Evolutionary conservation across 768 basidiomycete species (phyloP), one percentile per base, ranked within the genome.

Genomic region (Termitomyces sp.): DNA sequence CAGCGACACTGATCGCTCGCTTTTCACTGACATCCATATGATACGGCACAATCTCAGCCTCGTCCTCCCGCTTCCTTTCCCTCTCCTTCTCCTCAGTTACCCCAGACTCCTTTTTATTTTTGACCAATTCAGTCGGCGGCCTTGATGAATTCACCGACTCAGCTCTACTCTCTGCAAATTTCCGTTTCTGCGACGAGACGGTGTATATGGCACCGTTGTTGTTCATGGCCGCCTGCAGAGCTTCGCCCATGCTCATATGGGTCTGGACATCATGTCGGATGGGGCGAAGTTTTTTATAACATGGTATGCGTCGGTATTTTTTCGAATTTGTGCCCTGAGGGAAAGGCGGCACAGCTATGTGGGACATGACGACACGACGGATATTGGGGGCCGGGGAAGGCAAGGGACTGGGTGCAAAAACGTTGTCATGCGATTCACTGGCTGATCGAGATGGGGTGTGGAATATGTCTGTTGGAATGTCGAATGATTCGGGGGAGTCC

Each of bases 281-380:
- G 58, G 18, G 30, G 2, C 15, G 54, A 46, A 34, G 47, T 41
- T 54, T 46, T 41, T 42, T 20, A 46, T 18, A 15, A 33, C 11
- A 48, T 20, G 57, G 18, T 22, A 63, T 55, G 9, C 22, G 60
- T 22, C 47, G 46, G 52, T 73, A 72, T 9, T 64, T 54, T 13
- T 60, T 54, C 13, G 42, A 60, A 5, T 42, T 44, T 13, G n/a
- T 27, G 20, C 57, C 63, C 22, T 37, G 31, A 22, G 63, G 64
- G 16, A 72, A 54, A 0, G 66, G 66, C 2, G 72, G 72, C 2
- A 70, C 66, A 31, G 57, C 48, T 11, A 73, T 63, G 51, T 71
- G 61, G 6, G 67, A 64, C 45, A 69, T 58, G 2, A 68, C 1
- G 31, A 55, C 13, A n/a, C 63, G 50, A 49, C 33, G 55, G 22